Base-by-base conservation (phyloP, 2,329 filamentous ascomycete genomes). In the Fusarium sp. region DNA sequence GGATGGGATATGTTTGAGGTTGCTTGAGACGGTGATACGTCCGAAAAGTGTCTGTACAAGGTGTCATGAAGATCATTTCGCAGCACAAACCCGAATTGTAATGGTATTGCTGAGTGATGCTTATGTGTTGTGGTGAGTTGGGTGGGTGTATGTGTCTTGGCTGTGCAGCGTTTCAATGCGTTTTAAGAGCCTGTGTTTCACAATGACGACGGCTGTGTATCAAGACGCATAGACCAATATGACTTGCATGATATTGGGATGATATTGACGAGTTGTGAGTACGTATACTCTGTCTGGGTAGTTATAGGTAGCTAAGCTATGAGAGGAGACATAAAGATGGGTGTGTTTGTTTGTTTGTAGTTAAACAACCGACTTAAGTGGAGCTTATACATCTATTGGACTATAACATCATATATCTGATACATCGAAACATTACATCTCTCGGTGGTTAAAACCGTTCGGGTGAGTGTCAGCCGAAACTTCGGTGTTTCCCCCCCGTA, bases 31-130 rank as follows among this genome's bases (percentile, higher is more conserved):
- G 66, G 67, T 68, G 55, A 62, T 59, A 73, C 46, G 17, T 59
- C 58, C 55, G 62, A 45, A 46, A 20, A 27, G 31, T n/a, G 54
- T 41, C 59, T 71, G 70, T 73, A 38, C 53, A 39, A 68, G 57
- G 71, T 53, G 41, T 9, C 29, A 47, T 61, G 64, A 55, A 58
- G 55, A 65, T 73, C 36, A 52, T 52, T 65, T 72, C 70, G 66
- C 70, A 67, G 67, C 65, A 62, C 47, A 49, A 71, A 56, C 61
- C 70, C 56, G 59, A 70, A 70, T 73, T 45, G 70, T 73, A 52
- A 50, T 66, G 54, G 38, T 35, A 36, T 35, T 39, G 35, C 59
- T 41, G 59, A 62, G 20, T 62, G 52, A 46, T 59, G 53, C 27
- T 46, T 45, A 54, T 56, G 27, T 36, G n/a, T 38, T 33, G 39